Evolutionary conservation across 2,329 filamentous ascomycete genomes (phyloP), one percentile per base, ranked within the genome.

Genomic region (Dactylonectria estremocensis): DNA sequence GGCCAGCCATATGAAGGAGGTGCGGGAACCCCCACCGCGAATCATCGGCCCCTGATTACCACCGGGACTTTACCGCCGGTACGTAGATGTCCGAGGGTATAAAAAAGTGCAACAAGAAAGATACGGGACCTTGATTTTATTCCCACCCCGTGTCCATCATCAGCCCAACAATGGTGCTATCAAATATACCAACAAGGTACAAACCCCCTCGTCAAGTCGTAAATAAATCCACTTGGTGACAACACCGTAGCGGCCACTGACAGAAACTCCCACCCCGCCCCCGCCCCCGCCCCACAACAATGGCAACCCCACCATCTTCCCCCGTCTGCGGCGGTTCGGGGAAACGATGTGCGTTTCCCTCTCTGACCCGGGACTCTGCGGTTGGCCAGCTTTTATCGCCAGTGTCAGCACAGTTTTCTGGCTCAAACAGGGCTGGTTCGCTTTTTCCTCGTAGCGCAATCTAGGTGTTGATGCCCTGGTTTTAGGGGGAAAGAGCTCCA

Each of bases 281-380:
- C n/a, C 58, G 52, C 28, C 52, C 35, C 31, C 63, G 45, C 64
- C 59, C 53, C 63, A 66, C 57, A 46, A 31, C 46, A 16, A 49
- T 53, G 53, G 37, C 46, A 66, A 66, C 63, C 63, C 63, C 57
- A 60, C 54, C 61, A 53, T 46, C 64, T 50, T 22, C 24, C 49
- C 37, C 18, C 58, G 54, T 37, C 53, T 22, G 54, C 52, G 33
- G 46, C 48, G 33, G 52, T 54, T 56, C 56, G 46, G 48, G 49
- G 55, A 22, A 40, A 20, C 40, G 62, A 55, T 22, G 50, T 43
- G 40, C 16, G 40, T 18, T 43, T 43, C 14, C 40, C 40, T 6
- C 40, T 8, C n/a, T 43, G 40, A 8, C 16, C 14, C 14, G 40
- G n/a, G 40, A 6, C 16, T n/a, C 40, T 16, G 40, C 40, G 40